phyloP scores from a whole-genome alignment of 176 grass and related monocot genomes.

The Pontederia paniculata region DNA sequence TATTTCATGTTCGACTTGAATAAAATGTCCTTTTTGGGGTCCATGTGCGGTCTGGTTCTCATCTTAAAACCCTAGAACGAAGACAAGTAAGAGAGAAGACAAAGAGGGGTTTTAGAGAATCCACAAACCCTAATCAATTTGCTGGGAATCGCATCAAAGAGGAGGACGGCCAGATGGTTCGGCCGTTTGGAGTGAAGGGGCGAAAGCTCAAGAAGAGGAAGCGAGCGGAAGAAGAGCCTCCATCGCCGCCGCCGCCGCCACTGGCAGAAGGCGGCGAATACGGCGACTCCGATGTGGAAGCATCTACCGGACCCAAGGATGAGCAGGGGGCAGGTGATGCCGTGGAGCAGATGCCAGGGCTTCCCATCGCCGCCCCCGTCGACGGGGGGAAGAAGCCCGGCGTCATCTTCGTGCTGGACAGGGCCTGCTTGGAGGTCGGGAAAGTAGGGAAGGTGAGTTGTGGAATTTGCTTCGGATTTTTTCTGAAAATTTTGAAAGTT shows the following conservation, averaged over 20 bases:
- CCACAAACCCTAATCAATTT: background rate
- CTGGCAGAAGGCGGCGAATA: slow-evolving; percentile 9
- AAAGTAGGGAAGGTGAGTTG: slow-evolving; percentile 84
- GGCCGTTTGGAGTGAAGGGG: slow-evolving; percentile 55
- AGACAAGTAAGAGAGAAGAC: too few relatives aligned
- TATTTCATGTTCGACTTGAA: too few relatives aligned
- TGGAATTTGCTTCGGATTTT: background rate
- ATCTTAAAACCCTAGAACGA: too few relatives aligned
- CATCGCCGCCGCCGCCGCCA: background rate
- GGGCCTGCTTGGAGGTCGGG: slow-evolving; percentile 81
- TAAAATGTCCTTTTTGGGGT: too few relatives aligned
- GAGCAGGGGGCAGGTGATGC: slow-evolving; percentile 15
- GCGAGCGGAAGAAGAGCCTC: slow-evolving; percentile 31
- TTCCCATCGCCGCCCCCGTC: slow-evolving; percentile 37
- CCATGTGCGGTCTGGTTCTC: too few relatives aligned
- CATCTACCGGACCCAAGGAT: background rate
- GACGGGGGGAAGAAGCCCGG: slow-evolving; percentile 39
- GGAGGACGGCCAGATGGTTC: slow-evolving; percentile 30
- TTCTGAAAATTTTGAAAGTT: background rate
- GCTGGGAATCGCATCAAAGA: background rate
- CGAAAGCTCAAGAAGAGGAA: slow-evolving; percentile 59
- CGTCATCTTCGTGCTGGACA: slow-evolving; percentile 77
- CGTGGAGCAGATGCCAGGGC: slow-evolving; percentile 22
- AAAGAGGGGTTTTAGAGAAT: too few relatives aligned
- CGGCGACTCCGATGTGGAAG: slow-evolving; percentile 9